Evolutionary conservation across 2,329 filamentous ascomycete species (phyloP).

Genomic region (Colletotrichum aenigma): DNA sequence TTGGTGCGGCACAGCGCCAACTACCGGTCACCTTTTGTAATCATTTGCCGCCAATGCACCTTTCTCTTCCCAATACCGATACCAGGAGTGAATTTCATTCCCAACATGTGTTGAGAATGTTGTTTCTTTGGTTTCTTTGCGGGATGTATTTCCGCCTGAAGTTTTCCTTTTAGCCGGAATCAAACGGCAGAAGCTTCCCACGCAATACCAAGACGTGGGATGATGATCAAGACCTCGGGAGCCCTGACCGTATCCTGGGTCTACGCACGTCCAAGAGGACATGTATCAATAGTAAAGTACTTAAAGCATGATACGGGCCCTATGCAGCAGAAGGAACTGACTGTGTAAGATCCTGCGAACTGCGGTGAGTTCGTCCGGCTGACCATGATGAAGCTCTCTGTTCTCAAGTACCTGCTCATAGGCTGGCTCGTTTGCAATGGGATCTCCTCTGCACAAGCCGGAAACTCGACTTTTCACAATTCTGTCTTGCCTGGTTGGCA

Average conservation of each 20-base stretch:
- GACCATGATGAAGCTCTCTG: not conserved
- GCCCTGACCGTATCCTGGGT: rapidly evolving
- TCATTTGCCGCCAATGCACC: not conserved
- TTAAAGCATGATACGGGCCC: not conserved
- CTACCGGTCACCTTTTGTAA: not conserved
- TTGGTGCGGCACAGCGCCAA: not conserved
- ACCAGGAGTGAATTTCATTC: not conserved
- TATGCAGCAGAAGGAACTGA: too few relatives aligned
- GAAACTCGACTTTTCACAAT: not conserved
- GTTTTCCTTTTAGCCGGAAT: not conserved
- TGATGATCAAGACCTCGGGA: not conserved
- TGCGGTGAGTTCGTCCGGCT: too few relatives aligned
- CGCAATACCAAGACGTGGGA: too few relatives aligned
- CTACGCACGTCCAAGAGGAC: rapidly evolving
- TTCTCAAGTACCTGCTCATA: not conserved
- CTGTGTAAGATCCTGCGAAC: too few relatives aligned
- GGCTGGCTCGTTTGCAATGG: not conserved
- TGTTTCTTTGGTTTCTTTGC: rapidly evolving
- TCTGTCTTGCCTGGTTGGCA: not conserved
- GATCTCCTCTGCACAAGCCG: not conserved
- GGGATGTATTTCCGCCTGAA: rapidly evolving
- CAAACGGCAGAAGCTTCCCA: not conserved
- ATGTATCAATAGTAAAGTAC: rapidly evolving
- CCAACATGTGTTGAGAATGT: not conserved
- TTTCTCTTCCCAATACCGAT: rapidly evolving